phyloP scores from a whole-genome alignment of 352 stramenopile species.

The Globisporangium orthogonon region DNA sequence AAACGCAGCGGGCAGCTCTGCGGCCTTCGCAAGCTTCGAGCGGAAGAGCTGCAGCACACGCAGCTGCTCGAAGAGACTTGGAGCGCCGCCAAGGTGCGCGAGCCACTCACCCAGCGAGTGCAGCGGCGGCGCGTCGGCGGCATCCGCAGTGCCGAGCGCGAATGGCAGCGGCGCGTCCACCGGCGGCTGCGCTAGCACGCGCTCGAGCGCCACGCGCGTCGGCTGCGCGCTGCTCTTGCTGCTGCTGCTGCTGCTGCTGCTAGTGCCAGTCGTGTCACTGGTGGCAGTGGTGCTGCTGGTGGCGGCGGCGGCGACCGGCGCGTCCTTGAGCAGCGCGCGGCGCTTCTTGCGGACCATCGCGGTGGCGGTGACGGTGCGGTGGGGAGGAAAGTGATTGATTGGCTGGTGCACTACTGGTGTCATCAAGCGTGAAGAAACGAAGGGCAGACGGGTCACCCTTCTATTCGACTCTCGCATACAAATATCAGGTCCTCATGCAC shows the following conservation, averaged over 20 bases:
- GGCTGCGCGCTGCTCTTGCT: conserved; percentile 15
- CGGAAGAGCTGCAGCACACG: conserved; percentile 70
- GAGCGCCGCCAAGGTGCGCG: conserved; percentile 19
- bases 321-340: conserved; percentile 63
- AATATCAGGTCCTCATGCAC: background rate
- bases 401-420: background rate
- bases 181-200: conserved; percentile 20
- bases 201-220: conserved; percentile 24
- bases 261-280: conserved; percentile 5
- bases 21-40: conserved; percentile 36
- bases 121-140: conserved; percentile 7
- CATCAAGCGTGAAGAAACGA: background rate
- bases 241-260: conserved; percentile 1
- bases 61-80: conserved; percentile 59
- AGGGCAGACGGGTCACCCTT: background rate
- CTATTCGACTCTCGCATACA: background rate
- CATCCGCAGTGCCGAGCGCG: conserved; percentile 19
- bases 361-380: background rate
- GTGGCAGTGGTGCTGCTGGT: background rate
- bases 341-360: conserved; percentile 79
- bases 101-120: conserved; percentile 37
- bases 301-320: conserved; percentile 14
- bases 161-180: conserved; percentile 30
- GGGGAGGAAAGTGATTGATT: background rate
- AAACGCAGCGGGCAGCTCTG: conserved; percentile 11